A percentile compares a stretch with the other conserved stretches of the same genome.
phyloP scores from a whole-genome alignment of 305 asterid genomes.

The Euphrasia arctica region DNA sequence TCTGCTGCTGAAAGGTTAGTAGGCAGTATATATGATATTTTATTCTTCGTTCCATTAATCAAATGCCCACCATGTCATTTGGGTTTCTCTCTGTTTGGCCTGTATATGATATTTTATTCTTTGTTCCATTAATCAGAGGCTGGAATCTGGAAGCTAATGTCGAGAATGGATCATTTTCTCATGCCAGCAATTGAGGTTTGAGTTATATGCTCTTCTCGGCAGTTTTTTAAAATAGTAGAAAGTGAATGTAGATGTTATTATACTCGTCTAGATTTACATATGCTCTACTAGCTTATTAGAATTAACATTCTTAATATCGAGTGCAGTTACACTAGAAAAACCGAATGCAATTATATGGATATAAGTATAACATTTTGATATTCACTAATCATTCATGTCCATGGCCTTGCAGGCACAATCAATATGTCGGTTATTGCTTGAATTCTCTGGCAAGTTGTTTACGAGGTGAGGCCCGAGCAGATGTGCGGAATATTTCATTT shows the following conservation, averaged over 20 bases:
- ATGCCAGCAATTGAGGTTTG: conserved; percentile 42
- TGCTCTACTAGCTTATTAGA: neutral
- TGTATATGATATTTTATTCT: conserved; percentile 20
- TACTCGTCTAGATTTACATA: neutral
- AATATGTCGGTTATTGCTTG: too few species aligned
- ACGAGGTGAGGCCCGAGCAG: too few species aligned
- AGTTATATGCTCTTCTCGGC: neutral
- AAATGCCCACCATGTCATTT: conserved; percentile 1
- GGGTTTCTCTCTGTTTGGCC: conserved; percentile 2
- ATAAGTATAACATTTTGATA: too few species aligned
- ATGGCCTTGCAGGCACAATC: too few species aligned
- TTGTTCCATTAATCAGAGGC: conserved; percentile 42
- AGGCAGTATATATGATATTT: neutral
- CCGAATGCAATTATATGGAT: neutral
- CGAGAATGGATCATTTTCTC: conserved; percentile 44
- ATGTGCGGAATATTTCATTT: too few species aligned
- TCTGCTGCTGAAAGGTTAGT: conserved; percentile 63
- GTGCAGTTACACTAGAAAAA: neutral
- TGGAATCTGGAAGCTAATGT: conserved; percentile 59
- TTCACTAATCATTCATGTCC: too few species aligned
- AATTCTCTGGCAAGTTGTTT: too few species aligned
- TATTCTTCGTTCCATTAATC: neutral
- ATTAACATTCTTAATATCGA: neutral
- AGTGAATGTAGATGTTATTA: neutral
- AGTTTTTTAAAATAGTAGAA: neutral